A percentile compares a stretch with the other conserved stretches of the same genome.
These are phyloP conservation scores for Micractinium conductrix DNA, from an alignment of 139 green algal genomes.

Conservation along the genomic window DNA sequence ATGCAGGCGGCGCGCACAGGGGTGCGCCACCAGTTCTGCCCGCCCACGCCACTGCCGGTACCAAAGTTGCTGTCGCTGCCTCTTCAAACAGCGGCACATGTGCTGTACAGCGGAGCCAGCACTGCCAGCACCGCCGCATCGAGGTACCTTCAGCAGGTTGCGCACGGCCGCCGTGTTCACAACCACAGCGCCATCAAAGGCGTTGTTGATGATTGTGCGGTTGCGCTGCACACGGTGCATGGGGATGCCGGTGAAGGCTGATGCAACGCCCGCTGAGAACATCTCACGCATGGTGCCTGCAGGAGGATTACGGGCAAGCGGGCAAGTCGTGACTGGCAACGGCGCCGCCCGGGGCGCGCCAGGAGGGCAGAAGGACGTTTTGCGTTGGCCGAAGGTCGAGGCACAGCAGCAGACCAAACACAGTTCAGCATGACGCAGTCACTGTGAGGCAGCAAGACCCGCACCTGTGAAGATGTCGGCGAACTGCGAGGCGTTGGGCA, in stretches of 20 bases:
- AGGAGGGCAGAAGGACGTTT: too few species aligned
- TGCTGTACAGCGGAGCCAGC: too few species aligned
- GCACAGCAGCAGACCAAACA: too few species aligned
- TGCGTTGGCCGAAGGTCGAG: too few species aligned
- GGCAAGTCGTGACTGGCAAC: too few species aligned
- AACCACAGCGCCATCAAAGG: not conserved
- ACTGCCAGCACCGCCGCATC: not conserved
- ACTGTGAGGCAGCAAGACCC: not conserved
- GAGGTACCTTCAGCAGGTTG: not conserved
- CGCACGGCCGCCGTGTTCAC: not conserved
- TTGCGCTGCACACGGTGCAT: not conserved
- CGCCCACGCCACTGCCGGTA: too few species aligned
- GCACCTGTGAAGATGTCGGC: not conserved
- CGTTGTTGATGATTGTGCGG: not conserved
- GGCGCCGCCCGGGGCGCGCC: too few species aligned
- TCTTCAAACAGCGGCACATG: too few species aligned
- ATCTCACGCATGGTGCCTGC: constrained; percentile 19
- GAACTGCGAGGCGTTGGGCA: not conserved
- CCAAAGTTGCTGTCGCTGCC: not conserved
- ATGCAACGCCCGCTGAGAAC: not conserved
- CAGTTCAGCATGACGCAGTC: not conserved
- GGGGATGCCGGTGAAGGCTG: constrained; percentile 9
- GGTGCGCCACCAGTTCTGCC: too few species aligned
- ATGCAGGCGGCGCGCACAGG: not conserved
- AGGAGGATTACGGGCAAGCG: not conserved